Base-by-base conservation (phyloP, 208 protist species). In the Herpetomonas tarakana region DNA sequence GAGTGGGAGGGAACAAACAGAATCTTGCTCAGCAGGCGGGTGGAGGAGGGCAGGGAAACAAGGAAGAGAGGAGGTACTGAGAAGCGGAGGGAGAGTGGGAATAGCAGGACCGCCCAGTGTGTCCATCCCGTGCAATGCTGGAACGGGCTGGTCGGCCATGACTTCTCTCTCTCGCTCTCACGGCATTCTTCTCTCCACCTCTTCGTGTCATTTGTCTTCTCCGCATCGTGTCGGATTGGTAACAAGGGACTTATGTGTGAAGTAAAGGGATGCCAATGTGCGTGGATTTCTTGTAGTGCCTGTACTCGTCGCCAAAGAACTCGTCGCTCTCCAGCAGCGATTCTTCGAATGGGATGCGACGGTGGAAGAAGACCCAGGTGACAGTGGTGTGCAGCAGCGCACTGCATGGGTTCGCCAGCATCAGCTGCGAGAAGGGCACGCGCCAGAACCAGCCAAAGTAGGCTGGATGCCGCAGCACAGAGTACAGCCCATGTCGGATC, bases 401-500 rank as follows among this genome's bases (percentile, higher is more conserved):
- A 27, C 78, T 96, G 52, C 98, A 31, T 6, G 96, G 96, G 68
- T 99, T 99, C 18, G 78, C 69, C 12, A 98, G 51, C 22, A 98
- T 73, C 2, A 97, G 65, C 82, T 99, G 97, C n/a, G 92, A 83
- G 44, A 68, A 81, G 18, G 93, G 49, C 2, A 85, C 89, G 38
- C 86, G 94, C 83, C 93, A 97, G 65, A 98, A 99, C 90, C 92
- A 98, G 4, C 96, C 97, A 81, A 98, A 98, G 78, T 99, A 99
- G 6, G 91, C 73, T 11, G 96, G 97, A 72, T 98, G 97, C 19
- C 96, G 72, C 18, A 98, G 62, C 24, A 86, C 76, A 2, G 45
- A 7, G 62, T 98, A 98, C n/a, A 98, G 75, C 7, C 97, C 97
- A 39, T 51, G 44, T 2, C 85, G 77, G 2, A 98, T 92, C 0